Evolutionary conservation across 441 rosid genomes (phyloP).

Genomic region (Hura crepitans): DNA sequence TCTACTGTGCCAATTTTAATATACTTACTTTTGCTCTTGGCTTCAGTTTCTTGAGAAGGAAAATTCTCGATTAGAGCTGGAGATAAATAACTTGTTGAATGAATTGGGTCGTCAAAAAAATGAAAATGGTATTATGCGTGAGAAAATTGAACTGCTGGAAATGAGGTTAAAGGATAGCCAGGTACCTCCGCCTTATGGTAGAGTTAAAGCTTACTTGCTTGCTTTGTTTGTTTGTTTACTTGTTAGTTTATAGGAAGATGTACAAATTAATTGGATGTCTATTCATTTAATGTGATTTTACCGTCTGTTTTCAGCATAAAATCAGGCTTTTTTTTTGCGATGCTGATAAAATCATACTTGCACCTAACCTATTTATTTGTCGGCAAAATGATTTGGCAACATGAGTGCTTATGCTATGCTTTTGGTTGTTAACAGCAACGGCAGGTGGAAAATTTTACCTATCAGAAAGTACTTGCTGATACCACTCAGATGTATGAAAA

Average conservation of each 20-base stretch:
- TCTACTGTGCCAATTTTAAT: slow-evolving; percentile 5
- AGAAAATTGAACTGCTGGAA: slow-evolving; percentile 51
- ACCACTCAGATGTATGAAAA: slow-evolving; percentile 78
- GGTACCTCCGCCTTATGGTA: slow-evolving; percentile 43
- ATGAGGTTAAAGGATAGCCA: slow-evolving; percentile 45
- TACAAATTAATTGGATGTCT: background rate
- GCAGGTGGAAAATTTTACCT: slow-evolving; percentile 62
- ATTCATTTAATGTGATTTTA: background rate
- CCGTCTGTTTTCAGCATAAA: background rate
- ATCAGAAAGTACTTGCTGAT: slow-evolving; percentile 75
- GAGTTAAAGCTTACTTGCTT: slow-evolving; percentile 8
- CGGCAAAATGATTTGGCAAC: slow-evolving; percentile 5
- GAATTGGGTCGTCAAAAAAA: slow-evolving; percentile 56
- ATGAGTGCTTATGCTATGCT: slow-evolving; percentile 26
- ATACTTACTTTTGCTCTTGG: slow-evolving; percentile 10
- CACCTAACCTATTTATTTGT: too few relatives aligned
- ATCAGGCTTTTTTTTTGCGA: background rate
- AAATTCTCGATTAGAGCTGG: slow-evolving; percentile 47
- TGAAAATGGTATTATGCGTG: slow-evolving; percentile 45
- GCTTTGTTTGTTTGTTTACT: background rate
- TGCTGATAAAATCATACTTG: background rate
- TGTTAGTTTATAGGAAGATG: background rate
- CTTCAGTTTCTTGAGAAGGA: slow-evolving; percentile 69
- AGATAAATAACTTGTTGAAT: slow-evolving; percentile 45
- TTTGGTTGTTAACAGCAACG: slow-evolving; percentile 57